phyloP scores from a whole-genome alignment of 140 eudicot species.

The Anethum foeniculum region DNA sequence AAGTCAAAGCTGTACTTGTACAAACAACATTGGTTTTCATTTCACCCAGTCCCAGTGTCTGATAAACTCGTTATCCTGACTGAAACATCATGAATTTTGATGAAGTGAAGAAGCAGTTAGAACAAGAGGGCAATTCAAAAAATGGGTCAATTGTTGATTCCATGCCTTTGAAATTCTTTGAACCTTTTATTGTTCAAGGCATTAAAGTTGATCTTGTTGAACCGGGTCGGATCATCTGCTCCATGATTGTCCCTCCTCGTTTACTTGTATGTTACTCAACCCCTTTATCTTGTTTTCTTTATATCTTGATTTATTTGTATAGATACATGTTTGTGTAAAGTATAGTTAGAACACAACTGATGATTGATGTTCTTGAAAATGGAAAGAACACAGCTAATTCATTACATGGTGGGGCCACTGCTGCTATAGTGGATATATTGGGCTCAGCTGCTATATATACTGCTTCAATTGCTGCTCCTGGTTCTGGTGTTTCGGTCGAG shows the following conservation, averaged over 20 bases:
- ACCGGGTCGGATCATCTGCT: constrained; percentile 74
- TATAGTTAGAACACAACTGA: not conserved
- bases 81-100: constrained; percentile 43
- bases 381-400: constrained; percentile 54
- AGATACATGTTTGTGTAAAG: not conserved
- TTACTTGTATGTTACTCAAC: constrained; percentile 36
- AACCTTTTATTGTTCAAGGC: constrained; percentile 65
- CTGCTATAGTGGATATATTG: constrained; percentile 72
- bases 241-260: constrained; percentile 74
- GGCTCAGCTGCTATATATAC: constrained; percentile 69
- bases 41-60: too few species aligned
- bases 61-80: too few species aligned
- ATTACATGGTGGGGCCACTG: constrained; percentile 91
- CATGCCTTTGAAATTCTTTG: constrained; percentile 61
- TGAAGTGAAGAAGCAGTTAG: constrained; percentile 41
- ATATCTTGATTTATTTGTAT: not conserved
- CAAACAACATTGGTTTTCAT: too few species aligned
- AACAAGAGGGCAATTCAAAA: constrained; percentile 32
- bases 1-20: too few species aligned
- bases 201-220: constrained; percentile 53
- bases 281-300: not conserved
- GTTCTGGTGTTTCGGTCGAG: constrained; percentile 78
- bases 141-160: constrained; percentile 38
- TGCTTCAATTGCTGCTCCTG: constrained; percentile 13
- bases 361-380: constrained; percentile 13